Conservation (phyloP, 345 rosid genomes). For the Melaleuca alternifolia region DNA sequence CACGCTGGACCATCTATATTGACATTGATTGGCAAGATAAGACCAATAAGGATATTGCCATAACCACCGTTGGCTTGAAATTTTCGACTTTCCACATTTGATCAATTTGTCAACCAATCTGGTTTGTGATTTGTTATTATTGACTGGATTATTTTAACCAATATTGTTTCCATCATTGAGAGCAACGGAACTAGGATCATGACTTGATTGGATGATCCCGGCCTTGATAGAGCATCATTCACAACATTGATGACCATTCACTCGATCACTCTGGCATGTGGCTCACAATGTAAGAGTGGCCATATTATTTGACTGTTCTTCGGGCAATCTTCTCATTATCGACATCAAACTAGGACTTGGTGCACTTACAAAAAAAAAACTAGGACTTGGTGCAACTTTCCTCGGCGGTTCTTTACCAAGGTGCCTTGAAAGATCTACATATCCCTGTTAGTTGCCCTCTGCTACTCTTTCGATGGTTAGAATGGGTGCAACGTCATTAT, state of each 20-base stretch:
- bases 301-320: not conserved
- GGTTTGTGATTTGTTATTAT: not conserved
- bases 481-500: rapidly evolving
- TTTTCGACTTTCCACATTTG: not conserved
- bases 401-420: not conserved
- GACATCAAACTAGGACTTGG: too few relatives aligned
- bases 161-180: not conserved
- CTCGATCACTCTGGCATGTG: not conserved
- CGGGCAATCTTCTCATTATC: not conserved
- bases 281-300: not conserved
- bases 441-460: not conserved
- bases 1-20: not conserved
- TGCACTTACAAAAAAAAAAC: too few relatives aligned
- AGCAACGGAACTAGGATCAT: not conserved
- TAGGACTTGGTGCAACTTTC: not conserved
- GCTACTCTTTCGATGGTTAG: not conserved
- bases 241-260: not conserved
- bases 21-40: not conserved
- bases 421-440: not conserved
- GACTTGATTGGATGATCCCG: not conserved
- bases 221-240: not conserved
- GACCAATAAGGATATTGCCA: not conserved
- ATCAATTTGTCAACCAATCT: not conserved
- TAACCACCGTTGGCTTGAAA: too few relatives aligned
- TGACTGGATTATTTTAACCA: not conserved